phyloP scores from a whole-genome alignment of 441 rosid species.

The Rhodomyrtus psidioides region DNA sequence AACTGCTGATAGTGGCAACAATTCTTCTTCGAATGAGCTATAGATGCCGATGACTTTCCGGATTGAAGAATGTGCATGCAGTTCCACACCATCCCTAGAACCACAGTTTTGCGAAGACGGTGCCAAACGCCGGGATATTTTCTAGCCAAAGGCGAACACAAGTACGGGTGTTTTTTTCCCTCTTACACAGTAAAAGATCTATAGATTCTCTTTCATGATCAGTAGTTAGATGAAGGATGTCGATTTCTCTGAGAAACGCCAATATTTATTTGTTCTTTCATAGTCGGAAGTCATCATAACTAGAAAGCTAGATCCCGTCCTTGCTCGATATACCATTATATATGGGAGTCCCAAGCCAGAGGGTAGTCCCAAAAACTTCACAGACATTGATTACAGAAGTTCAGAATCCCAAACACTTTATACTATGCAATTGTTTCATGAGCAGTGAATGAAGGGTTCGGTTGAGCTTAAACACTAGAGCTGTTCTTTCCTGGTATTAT shows the following conservation, averaged over 20 bases:
- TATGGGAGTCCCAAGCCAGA: not conserved
- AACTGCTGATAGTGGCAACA: not conserved
- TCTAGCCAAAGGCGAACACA: not conserved
- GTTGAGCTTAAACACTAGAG: not conserved
- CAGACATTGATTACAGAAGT: not conserved
- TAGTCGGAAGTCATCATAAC: not conserved
- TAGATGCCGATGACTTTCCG: not conserved
- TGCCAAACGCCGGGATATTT: not conserved
- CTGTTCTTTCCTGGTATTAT: not conserved
- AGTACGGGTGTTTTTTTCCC: not conserved
- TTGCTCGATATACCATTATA: not conserved
- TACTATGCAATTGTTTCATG: not conserved
- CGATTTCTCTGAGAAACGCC: not conserved
- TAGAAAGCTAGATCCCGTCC: not conserved
- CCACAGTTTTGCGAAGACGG: not conserved
- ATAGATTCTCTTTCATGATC: not conserved
- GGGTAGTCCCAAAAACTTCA: not conserved
- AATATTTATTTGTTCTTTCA: not conserved
- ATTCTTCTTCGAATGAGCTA: not conserved
- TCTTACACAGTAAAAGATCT: not conserved
- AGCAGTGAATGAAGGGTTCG: not conserved
- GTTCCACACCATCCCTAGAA: not conserved
- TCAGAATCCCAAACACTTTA: not conserved
- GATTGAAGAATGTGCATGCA: not conserved
- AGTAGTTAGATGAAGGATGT: not conserved